Evolutionary conservation across 2,329 filamentous ascomycete genomes (phyloP), one percentile per base, ranked within the genome.

Genomic region (Venturia aucupariae): DNA sequence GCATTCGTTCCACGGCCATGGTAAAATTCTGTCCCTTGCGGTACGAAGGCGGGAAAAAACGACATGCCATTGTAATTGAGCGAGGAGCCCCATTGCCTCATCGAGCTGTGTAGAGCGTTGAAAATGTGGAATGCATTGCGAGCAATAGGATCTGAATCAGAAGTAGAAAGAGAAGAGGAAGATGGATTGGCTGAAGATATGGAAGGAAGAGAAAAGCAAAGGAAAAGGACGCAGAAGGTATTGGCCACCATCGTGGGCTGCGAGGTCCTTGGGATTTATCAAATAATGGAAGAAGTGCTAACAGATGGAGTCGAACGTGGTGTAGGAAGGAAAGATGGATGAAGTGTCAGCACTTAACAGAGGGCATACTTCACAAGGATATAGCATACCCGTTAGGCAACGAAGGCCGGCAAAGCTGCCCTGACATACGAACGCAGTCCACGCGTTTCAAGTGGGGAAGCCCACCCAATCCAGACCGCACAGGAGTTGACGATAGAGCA

Each of bases 31-130:
- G 85, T 87, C 3, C 85, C 87, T 22, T 78, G 76, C 0, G 88
- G 87, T 0, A 92, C 80, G 0, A 80, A 82, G 0, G 83, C 87
- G 0, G 87, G 78, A 69, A 90, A 89, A 68, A 89, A 81, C 1
- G 86, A 85, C 80, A 92, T 86, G 64, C 89, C 89, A 71, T 92
- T 92, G 73, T 92, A 89, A 65, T 89, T 82, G 2, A 90, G 71
- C 0, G 87, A 86, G 0, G 86, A 89, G 1, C 87, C 88, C 84
- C 86, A 92, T 77, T 91, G 87, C 42, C 89, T 81, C 78, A 89
- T 85, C 0, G 87, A 87, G 11, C 85, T 85, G 68, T 90, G 85
- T 22, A 91, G 78, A 19, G 86, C 81, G 70, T 91, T 91, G 80
- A 91, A 91, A 64, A 91, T 84, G 66, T 83, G 81, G 68, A 84